Evolutionary conservation across 1,284 basidiomycete species (phyloP).

Genomic region (Ceratobasidium sp.): DNA sequence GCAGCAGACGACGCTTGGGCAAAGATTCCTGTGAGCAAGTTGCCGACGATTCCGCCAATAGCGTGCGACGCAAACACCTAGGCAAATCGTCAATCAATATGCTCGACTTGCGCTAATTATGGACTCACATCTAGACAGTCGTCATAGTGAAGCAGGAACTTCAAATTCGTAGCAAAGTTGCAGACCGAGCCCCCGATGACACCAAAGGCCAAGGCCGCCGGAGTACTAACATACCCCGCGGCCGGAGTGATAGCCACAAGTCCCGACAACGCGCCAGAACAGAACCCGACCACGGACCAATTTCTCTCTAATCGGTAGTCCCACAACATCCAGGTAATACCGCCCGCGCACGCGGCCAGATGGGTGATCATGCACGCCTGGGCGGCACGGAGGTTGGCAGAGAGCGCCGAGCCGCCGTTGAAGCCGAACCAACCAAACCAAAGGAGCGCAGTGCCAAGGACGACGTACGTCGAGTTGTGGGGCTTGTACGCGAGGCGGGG

Average conservation of each 20-base stretch:
- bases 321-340: constrained; percentile 89
- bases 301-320: constrained; percentile 93
- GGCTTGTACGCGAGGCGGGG: constrained; percentile 89
- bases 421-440: constrained; percentile 82
- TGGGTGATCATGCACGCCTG: constrained; percentile 96
- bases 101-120: neutral
- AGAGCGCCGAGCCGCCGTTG: constrained; percentile 86
- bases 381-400: constrained; percentile 87
- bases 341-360: constrained; percentile 84
- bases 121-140: constrained; percentile 79
- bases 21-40: constrained; percentile 84
- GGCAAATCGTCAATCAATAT: neutral
- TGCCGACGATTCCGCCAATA: constrained; percentile 89
- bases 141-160: constrained; percentile 79
- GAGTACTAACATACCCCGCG: constrained; percentile 87
- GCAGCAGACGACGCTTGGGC: constrained; percentile 86
- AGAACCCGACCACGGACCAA: constrained; percentile 93
- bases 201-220: constrained; percentile 86
- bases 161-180: constrained; percentile 96
- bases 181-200: constrained; percentile 84
- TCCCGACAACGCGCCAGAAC: constrained; percentile 92
- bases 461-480: constrained; percentile 85
- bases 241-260: constrained; percentile 93
- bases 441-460: constrained; percentile 79
- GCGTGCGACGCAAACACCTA: constrained; percentile 84